A percentile compares a stretch with the other conserved stretches of the same genome.
Evolutionary conservation across 1,284 basidiomycete genomes (phyloP).

Genomic region (Sporisorium iseilematis-ciliati): DNA sequence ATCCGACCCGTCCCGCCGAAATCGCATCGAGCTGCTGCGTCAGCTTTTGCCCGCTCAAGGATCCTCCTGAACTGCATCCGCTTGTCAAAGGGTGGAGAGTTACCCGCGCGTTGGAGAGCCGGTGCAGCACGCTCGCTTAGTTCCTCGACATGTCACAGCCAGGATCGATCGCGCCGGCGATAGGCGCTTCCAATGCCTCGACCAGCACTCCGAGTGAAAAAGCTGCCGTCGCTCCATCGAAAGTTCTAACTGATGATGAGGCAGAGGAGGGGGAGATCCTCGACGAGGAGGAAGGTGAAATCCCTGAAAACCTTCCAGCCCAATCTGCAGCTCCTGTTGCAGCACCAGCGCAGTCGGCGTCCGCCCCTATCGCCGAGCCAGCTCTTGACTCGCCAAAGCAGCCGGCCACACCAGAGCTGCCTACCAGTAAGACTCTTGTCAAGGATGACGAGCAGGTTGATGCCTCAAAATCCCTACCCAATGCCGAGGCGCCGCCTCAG

Average conservation of each 20-base stretch:
- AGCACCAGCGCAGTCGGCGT: constrained; percentile 6
- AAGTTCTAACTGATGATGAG: constrained; percentile 31
- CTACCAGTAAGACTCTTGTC: not conserved
- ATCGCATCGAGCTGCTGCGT: not conserved
- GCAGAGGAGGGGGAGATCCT: constrained; percentile 51
- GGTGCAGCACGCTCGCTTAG: not conserved
- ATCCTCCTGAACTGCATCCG: not conserved
- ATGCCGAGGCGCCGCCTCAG: not conserved
- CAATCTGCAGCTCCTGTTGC: not conserved
- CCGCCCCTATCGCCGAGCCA: constrained; percentile 9
- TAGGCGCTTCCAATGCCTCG: constrained; percentile 8
- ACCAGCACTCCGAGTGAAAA: constrained; percentile 3
- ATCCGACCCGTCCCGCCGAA: not conserved
- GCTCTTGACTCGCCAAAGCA: constrained; percentile 15
- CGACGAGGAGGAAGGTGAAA: constrained; percentile 53
- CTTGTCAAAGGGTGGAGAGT: not conserved
- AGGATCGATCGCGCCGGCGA: constrained; percentile 15
- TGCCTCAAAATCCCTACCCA: not conserved
- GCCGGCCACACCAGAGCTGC: constrained; percentile 20
- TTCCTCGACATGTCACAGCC: constrained; percentile 30
- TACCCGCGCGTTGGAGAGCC: not conserved
- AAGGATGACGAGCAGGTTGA: constrained; percentile 1
- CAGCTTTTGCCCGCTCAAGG: not conserved
- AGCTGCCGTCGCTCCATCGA: constrained; percentile 9
- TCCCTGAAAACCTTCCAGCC: constrained; percentile 18